Base-by-base conservation (phyloP, 2,329 filamentous ascomycete genomes). In the Colletotrichum magnum region DNA sequence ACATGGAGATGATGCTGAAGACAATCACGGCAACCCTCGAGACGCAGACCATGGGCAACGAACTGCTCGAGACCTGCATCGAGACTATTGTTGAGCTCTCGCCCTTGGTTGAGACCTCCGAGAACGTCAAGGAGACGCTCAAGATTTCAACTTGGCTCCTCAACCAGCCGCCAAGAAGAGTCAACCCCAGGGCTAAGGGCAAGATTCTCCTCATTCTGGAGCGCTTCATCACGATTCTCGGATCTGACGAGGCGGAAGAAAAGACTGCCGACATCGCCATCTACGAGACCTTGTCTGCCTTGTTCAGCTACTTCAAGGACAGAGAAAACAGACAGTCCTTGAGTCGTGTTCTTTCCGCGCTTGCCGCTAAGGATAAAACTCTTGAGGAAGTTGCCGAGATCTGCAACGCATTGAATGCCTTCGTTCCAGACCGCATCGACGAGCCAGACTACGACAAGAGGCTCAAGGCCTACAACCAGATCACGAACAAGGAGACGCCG, bases 301-400 rank as follows among this genome's bases (percentile, higher is more conserved):
- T 98, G 41, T 98, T 97, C 77, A 93, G 94, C 63, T 97, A 95
- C 77, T 95, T 98, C 83, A 93, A 91, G 74, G 95, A 98, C 78
- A 88, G 90, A 51, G 83, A 89, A 51, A 97, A 94, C 76, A 88
- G 96, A 63, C 86, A 90, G 71, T 86, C 93, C 0, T 82, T 98
- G 32, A 93, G 92, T 16, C 86, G 90, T 52, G 92, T 97, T 4
- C 82, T 98, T 7, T 80, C 86, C 15, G 91, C 92, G 18, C 90
- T 97, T 69, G 90, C 93, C 1, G 82, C 86, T 7, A 88, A 89
- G 53, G 89, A 94, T 68, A 73, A 86, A 5, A 85, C 87, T 0
- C 82, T 95, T 0, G 77, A 82, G 26, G 86, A 90, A 61, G 86
- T 94, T 66, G 92, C 94, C 2, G 81, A 82, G 6, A 83, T 98